Base-by-base conservation (phyloP, 2,329 filamentous ascomycete genomes). In the Byssothecium circinans region DNA sequence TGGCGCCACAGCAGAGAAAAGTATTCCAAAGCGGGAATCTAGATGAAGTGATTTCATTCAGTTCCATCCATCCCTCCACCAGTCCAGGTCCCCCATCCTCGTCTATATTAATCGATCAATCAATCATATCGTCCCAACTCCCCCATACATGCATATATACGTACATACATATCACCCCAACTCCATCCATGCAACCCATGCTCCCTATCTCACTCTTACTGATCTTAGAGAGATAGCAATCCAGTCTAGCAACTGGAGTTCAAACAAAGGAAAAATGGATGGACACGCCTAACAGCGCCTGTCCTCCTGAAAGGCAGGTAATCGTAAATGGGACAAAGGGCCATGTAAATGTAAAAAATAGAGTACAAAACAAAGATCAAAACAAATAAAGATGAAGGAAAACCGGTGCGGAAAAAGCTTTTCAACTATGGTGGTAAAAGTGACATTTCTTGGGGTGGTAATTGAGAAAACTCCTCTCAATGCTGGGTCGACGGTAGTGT, bases 181-280 rank as follows among this genome's bases (percentile, higher is more conserved):
- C 23, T 25, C 23, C 23, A 25, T 25, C 23, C 5, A 25, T 25
- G 23, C 23, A 25, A 25, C 5, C 23, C 5, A 5, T 25, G 6
- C 5, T n/a, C 6, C 32, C 17, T 34, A 6, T 34, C 17, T 14
- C 32, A 18, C 32, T 7, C 17, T 6, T 34, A n/a, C 17, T 30
- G 27, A 18, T 34, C 5, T 34, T 18, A 12, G 17, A 34, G 5
- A n/a, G 14, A 34, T 34, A 20, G 17, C 15, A 22, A 37, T 36
- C 53, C 58, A 60, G 58, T 61, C 58, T 63, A 57, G 58, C 54
- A 62, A 62, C 62, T 60, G 57, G 57, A 47, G 58, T 54, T 47
- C 50, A 54, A 43, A 61, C 7, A 34, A 41, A 61, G 10, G 15
- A 29, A 41, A 19, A 15, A n/a, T n/a, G 8, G 23, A 43, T 39